Base-by-base conservation (phyloP, 2,329 filamentous ascomycete genomes). In the Didymella pinodella region DNA sequence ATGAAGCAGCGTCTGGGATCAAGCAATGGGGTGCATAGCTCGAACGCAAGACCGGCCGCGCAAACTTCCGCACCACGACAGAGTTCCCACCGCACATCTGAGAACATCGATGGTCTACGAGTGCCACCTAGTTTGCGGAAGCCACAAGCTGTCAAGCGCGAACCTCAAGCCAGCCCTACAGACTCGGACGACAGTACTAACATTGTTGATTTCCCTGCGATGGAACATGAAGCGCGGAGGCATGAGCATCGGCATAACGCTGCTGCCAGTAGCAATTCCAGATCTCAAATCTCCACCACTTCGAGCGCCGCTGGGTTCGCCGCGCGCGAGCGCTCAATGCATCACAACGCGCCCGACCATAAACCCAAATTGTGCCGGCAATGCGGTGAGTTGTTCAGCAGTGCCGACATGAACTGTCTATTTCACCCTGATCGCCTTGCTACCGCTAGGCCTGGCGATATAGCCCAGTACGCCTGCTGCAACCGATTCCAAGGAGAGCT, bases 391-490 rank as follows among this genome's bases (percentile, higher is more conserved):
- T 28, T n/a, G 3, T 58, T 64, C 46, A 55, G 50, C 3, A 45
- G 41, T 16, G 32, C 16, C 4, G 40, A 47, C 14, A 16, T 2
- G 11, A 22, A 53, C 7, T 73, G 69, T 44, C 54, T 62, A 29
- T 65, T 58, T 48, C 70, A 73, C 54, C 36, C 59, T 16, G 68
- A 67, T 3, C 47, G 20, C 32, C 57, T 48, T 36, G 29, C 44
- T 0, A 38, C 31, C 18, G 29, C 46, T 29, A 57, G 45, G 14
- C 29, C 14, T 25, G 49, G 34, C 10, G 29, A 53, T 7, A 14
- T 59, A n/a, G 16, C 47, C 12, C 31, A 45, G 1, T 66, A 62
- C 52, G 51, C 48, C 3, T 64, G 65, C 45, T 71, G 68, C 43
- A 12, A 44, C 3, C 58, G 31, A 14, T 52, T 61, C 18, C n/a